These are phyloP conservation scores for Myriangium duriaei DNA, from an alignment of 2,329 filamentous ascomycete species.

Conservation along the genomic window DNA sequence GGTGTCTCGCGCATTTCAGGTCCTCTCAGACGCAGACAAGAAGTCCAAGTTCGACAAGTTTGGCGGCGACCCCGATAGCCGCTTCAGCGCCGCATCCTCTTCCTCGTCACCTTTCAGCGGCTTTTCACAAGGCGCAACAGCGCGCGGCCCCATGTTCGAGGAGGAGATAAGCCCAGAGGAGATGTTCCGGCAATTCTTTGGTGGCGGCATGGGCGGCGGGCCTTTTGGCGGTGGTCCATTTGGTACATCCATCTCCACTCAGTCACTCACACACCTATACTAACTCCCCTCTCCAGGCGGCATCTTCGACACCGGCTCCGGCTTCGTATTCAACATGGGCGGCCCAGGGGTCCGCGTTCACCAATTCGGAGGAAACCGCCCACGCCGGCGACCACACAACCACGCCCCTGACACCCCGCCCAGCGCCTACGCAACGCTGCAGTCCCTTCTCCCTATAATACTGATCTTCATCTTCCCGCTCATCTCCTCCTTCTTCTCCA, in stretches of 20 bases:
- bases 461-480: slow-evolving; percentile 78
- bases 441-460: slow-evolving; percentile 59
- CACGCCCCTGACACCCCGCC: slow-evolving; percentile 39
- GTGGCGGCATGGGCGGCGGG: slow-evolving; percentile 51
- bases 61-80: slow-evolving; percentile 82
- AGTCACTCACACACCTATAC: slow-evolving; percentile 5
- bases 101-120: slow-evolving; percentile 52
- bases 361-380: slow-evolving; percentile 75
- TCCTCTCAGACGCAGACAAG: slow-evolving; percentile 89
- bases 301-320: slow-evolving; percentile 63
- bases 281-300: slow-evolving; percentile 26
- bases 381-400: slow-evolving; percentile 61
- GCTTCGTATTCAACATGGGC: slow-evolving; percentile 91
- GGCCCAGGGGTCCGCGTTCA: slow-evolving; percentile 78
- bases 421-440: slow-evolving; percentile 31
- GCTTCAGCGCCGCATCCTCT: slow-evolving; percentile 54
- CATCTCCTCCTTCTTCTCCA: slow-evolving; percentile 65
- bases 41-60: slow-evolving; percentile 76
- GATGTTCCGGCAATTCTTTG: slow-evolving; percentile 94
- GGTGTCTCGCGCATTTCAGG: slow-evolving; percentile 85
- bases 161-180: slow-evolving; percentile 94
- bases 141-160: slow-evolving; percentile 54
- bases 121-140: slow-evolving; percentile 35
- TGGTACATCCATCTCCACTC: slow-evolving; percentile 13
- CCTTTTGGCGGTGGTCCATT: slow-evolving; percentile 48